These are phyloP conservation scores for Trichoderma sp. DNA, from an alignment of 2,329 filamentous ascomycete species.

Conservation along the genomic window DNA sequence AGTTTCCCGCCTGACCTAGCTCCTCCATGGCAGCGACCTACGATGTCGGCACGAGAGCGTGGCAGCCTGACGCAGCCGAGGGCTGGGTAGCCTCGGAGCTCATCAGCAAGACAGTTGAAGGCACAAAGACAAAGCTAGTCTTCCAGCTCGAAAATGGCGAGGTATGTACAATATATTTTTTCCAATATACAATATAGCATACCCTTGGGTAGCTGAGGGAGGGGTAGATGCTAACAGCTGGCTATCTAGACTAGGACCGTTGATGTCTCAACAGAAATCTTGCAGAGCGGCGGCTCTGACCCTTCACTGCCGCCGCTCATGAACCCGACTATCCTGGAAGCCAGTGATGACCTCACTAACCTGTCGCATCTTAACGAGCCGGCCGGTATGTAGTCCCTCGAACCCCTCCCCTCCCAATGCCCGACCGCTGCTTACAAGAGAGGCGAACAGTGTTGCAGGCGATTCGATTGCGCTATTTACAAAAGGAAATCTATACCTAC, in stretches of 20 bases:
- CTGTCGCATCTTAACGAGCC: constrained; percentile 97
- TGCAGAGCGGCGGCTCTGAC: constrained; percentile 71
- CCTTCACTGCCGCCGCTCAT: constrained; percentile 84
- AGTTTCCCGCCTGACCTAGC: constrained; percentile 13
- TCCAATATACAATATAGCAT: not conserved
- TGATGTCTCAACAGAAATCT: constrained; percentile 71
- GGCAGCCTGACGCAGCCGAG: constrained; percentile 94
- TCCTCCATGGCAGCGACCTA: constrained; percentile 82
- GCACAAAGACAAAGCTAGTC: constrained; percentile 80
- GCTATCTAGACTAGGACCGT: constrained; percentile 68
- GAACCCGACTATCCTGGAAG: constrained; percentile 98
- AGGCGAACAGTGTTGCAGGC: constrained; percentile 77
- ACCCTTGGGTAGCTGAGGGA: not conserved
- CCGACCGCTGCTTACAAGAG: constrained; percentile 26
- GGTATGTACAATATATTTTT: constrained; percentile 50
- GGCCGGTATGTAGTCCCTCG: constrained; percentile 62
- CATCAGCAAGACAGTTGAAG: constrained; percentile 76
- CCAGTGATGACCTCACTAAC: constrained; percentile 96
- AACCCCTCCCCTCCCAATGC: not conserved
- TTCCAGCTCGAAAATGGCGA: constrained; percentile 93
- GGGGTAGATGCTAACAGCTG: constrained; percentile 9
- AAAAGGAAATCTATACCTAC: constrained; percentile 99
- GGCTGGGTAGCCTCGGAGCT: constrained; percentile 98
- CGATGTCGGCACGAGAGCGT: constrained; percentile 94
- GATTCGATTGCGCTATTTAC: constrained; percentile 92